Evolutionary conservation across 1,284 basidiomycete species (phyloP).

Genomic region (Irpex sp.): DNA sequence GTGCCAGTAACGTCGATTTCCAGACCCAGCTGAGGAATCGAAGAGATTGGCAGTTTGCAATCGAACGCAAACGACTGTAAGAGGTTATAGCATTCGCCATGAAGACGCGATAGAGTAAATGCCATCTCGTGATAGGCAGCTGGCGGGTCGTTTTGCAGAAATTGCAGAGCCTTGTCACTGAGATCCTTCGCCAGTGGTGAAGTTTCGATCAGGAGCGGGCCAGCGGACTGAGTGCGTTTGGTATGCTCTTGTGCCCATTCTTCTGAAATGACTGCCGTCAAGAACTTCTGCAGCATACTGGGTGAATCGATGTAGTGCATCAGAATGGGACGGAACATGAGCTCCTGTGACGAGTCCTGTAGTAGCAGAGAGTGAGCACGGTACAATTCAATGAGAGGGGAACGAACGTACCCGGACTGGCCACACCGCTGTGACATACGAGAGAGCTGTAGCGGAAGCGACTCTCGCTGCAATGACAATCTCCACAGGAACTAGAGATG

Average conservation of each 20-base stretch:
- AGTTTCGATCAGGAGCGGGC: conserved; percentile 44
- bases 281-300: conserved; percentile 89
- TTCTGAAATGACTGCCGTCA: conserved; percentile 83
- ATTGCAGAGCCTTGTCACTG: conserved; percentile 59
- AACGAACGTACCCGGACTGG: conserved; percentile 46
- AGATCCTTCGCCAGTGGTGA: conserved; percentile 67
- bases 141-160: conserved; percentile 75
- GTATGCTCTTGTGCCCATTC: conserved; percentile 84
- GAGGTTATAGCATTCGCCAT: conserved; percentile 77
- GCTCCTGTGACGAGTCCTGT: conserved; percentile 42
- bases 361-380: conserved; percentile 3
- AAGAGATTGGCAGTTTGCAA: conserved; percentile 79
- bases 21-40: conserved; percentile 77
- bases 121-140: conserved; percentile 92
- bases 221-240: conserved; percentile 22
- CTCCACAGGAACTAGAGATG: conserved; percentile 81
- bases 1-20: conserved; percentile 76
- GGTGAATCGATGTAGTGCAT: conserved; percentile 79
- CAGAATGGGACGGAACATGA: conserved; percentile 69
- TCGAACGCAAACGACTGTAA: conserved; percentile 80
- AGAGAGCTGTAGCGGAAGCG: conserved; percentile 79
- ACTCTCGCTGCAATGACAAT: conserved; percentile 81
- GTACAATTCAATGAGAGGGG: background rate
- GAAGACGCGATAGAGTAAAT: conserved; percentile 76
- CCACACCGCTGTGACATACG: conserved; percentile 70